Evolutionary conservation across 2,329 filamentous ascomycete species (phyloP), one percentile per base, ranked within the genome.

Genomic region (Pleoardoris graminearum): DNA sequence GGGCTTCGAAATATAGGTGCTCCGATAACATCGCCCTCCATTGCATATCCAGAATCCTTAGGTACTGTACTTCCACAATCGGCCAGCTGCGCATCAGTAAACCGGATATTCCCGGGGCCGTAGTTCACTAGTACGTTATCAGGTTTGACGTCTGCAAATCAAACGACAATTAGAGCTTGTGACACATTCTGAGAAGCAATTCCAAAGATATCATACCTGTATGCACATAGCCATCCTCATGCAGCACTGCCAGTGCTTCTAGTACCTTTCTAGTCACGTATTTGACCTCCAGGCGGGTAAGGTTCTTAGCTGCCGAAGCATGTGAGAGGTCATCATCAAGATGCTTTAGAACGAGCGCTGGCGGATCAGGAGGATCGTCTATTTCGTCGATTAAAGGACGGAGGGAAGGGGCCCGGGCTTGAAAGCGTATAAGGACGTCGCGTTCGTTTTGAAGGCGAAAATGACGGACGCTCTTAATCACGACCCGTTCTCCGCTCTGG

Each of bases 171-270:
- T 42, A 42, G 38, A 42, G 38, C 38, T 23, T 42, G 7, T 19
- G 7, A 42, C 12, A 42, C 38, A 42, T 42, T n/a, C 17, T 37
- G 35, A 37, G 35, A 37, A 37, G 7, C 7, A 37, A 16, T 6
- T 37, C n/a, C 35, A 29, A 43, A 43, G 11, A 43, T 21, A 43
- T 10, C 10, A 23, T 59, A 61, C 57, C 62, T 51, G 61, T 65
- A 27, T 70, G 65, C 25, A 66, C 63, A 42, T 58, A 62, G 3
- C 59, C 61, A 48, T 66, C 61, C 22, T 63, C 60, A 53, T 69
- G 65, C 16, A 69, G 30, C 7, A 49, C 57, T 11, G 52, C 50
- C 7, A 68, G 36, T 38, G 66, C 66, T 41, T 66, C 57, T 7
- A 71, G 59, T 27, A 63, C 39, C 35, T 46, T 50, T 49, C 57